Evolutionary conservation across 306 rosid genomes (phyloP), one percentile per base, ranked within the genome.

Genomic region (Crataegus laevigata): DNA sequence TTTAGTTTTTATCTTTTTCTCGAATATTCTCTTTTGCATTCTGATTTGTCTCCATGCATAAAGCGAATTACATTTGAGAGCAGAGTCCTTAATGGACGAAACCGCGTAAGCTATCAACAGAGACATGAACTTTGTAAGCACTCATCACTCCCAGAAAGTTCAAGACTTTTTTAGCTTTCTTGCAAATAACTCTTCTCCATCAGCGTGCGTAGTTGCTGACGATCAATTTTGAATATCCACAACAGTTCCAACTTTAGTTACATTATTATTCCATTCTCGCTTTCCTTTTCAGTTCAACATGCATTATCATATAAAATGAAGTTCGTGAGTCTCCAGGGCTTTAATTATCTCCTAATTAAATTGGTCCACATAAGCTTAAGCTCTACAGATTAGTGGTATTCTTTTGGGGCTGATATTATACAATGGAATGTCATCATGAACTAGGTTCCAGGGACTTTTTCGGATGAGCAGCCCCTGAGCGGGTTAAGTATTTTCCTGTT

Each of bases 61-160:
- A 86, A 68, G 69, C 40, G 34, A 52, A 38, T 25, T 64, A 25
- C 25, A 72, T 40, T 55, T 21, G 14, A 30, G 14, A 14, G 14
- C 34, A 22, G 26, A 66, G 13, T 14, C 54, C 45, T 73, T 14
- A 66, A 29, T 25, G 74, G 58, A 28, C 3, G 42, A 52, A 57
- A 40, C 47, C 80, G 79, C 76, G 80, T 70, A 17, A 42, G 55
- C 76, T 62, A 45, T 71, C 36, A 66, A 22, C 8, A 75, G 68
- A 42, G 30, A 42, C 78, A 66, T 62, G 22, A 34, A 3, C 64
- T 67, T 75, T 79, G 78, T 74, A 69, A 58, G 51, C 72, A 68
- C 79, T 83, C 59, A 76, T 73, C 83, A 67, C 71, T 67, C 81
- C 83, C 78, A 52, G 79, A 82, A 87, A 83, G 84, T 80, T 82